Base-by-base conservation (phyloP, 495 filamentous ascomycete species). In the Penicillium argentinense region DNA sequence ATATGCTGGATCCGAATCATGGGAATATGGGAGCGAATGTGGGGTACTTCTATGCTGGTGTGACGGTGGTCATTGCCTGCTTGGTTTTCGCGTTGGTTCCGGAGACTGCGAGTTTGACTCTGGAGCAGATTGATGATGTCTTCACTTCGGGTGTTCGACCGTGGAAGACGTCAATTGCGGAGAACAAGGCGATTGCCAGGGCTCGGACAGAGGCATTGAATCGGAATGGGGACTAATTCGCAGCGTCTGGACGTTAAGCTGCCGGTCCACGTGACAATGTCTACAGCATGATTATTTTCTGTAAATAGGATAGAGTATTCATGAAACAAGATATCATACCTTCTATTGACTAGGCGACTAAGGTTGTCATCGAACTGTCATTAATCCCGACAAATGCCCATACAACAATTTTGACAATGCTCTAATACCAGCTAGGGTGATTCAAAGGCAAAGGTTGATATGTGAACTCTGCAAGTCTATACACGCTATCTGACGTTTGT, bases 11-110 rank as follows among this genome's bases (percentile, higher is more conserved):
- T 21, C 18, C 57, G 2, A 22, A 57, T 5, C 47, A 66, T 42
- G 62, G 60, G 4, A 46, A 62, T n/a, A 66, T 66, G 62, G 62
- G 62, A 0, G 21, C 57, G 5, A 59, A 54, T 27, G 62, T 66
- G 9, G 60, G 62, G 4, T 66, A 66, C 22, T 66, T 64, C 16
- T 66, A 66, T 36, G 57, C 57, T 1, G 54, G 51, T 1, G 54
- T 66, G 6, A 63, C 62, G 1, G 39, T 54, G 2, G 32, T 54
- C 5, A 50, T 66, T 18, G 42, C 42, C 3, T 17, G 39, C 2
- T 38, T 64, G n/a, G 46, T 49, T 0, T 66, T 54, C 28, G 30
- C 59, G 11, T 43, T 61, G 8, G 57, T 66, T 1, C 62, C 62
- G 3, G 62, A 66, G 39, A 66, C 60, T 39, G 60, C 60, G n/a